A percentile compares a stretch with the other conserved stretches of the same genome.
phyloP scores from a whole-genome alignment of 1,139 yeast genomes.

The Taiozyma sp. region DNA sequence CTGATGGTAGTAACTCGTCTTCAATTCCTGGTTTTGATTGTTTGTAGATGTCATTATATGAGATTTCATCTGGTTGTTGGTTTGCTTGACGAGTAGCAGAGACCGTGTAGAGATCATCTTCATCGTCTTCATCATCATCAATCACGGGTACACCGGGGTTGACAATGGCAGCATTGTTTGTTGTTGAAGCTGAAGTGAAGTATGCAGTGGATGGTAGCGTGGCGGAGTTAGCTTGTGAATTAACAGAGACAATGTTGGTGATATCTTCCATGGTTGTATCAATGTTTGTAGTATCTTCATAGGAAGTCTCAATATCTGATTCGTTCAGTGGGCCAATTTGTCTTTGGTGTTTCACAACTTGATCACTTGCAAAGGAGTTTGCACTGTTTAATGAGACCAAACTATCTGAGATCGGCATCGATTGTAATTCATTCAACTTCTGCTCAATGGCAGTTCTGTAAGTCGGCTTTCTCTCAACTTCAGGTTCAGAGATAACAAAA shows the following conservation, averaged over 20 bases:
- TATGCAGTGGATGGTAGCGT: not conserved
- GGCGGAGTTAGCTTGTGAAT: not conserved
- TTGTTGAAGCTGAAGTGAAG: not conserved
- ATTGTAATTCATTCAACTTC: conserved; percentile 18
- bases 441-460: conserved; percentile 23
- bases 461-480: conserved; percentile 17
- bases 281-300: not conserved
- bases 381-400: not conserved
- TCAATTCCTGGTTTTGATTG: not conserved
- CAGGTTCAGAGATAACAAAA: not conserved
- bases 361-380: not conserved
- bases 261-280: not conserved
- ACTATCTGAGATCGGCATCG: conserved; percentile 1
- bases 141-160: not conserved
- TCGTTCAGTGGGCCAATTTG: conserved; percentile 1
- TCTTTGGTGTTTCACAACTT: conserved; percentile 1
- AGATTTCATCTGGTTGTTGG: not conserved
- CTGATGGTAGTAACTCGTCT: not conserved
- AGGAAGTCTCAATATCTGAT: not conserved
- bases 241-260: not conserved
- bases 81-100: not conserved
- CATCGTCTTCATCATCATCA: not conserved
- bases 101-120: not conserved
- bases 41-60: not conserved
- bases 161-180: not conserved